Evolutionary conservation across 148 eudicot species (phyloP), one percentile per base, ranked within the genome.

Genomic region (Heliamphora exappendiculata): DNA sequence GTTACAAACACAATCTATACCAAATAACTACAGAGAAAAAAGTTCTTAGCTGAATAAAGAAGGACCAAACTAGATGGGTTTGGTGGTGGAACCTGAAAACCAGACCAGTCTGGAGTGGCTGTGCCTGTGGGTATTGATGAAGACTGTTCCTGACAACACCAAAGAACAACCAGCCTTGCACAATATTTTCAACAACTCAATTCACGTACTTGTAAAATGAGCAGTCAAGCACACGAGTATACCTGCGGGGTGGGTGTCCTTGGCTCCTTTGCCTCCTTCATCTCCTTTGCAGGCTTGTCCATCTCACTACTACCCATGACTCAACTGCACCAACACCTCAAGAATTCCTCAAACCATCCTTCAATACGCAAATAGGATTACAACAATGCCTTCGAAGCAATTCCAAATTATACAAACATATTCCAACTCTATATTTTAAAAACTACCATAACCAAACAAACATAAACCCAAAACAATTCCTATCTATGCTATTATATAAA

Each of bases 61-160:
- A 62, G 1, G 37, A 19, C 49, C 60, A 55, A 67, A 36, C 60
- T 4, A 3, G 17, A 50, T 29, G 57, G 16, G 31, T 73, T 64
- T 13, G 29, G 60, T 33, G 20, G 77, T 83, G 73, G 44, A 85
- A 96, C 99, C 99, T 96, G 98, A 83, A 86, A 96, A 29, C 98
- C 98, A 75, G 97, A 71, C 99, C 99, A 96, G 70, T 96, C 99
- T 37, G 93, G 89, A 84, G 86, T 85, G 51, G 90, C 91, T 51
- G 91, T 50, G 7, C 89, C 90, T 17, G 91, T 78, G 70, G 88
- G 81, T 39, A 86, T 81, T 50, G 87, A 81, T 29, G 91, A 86
- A 76, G 90, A 53, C 44, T 82, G 98, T 85, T 96, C 99, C 98
- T 96, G 76, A 78, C 67, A 77, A 39, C 67, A 82, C 67, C 77